Evolutionary conservation across 768 basidiomycete genomes (phyloP).

Genomic region (Daedaleopsis sinensis): DNA sequence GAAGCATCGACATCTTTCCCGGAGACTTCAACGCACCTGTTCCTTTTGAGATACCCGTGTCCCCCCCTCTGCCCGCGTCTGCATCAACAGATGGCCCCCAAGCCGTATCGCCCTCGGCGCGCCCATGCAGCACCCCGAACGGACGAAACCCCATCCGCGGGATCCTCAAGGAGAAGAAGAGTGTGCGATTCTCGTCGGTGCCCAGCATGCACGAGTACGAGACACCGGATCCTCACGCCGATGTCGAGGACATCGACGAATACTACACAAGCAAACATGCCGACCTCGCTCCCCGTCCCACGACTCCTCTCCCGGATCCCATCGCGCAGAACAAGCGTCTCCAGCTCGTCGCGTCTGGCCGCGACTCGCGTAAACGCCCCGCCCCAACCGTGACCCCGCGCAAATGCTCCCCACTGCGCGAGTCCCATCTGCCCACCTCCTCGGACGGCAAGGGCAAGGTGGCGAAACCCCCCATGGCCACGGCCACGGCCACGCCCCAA

Average conservation of each 20-base stretch:
- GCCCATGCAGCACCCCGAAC: conserved; percentile 30
- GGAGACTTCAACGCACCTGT: conserved; percentile 18
- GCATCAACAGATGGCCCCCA: conserved; percentile 5
- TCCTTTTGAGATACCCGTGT: conserved; percentile 25
- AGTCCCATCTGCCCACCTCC: conserved; percentile 5
- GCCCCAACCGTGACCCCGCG: conserved; percentile 4
- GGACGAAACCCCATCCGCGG: conserved; percentile 33
- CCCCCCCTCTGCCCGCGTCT: conserved; percentile 22
- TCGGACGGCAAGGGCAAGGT: not conserved
- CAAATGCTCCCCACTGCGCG: conserved; percentile 15
- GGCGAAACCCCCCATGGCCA: not conserved
- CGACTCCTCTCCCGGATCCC: not conserved
- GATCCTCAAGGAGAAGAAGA: conserved; percentile 44
- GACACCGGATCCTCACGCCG: conserved; percentile 2
- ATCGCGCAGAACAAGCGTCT: not conserved
- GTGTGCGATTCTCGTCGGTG: conserved; percentile 38
- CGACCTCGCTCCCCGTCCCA: not conserved
- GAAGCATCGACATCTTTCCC: not conserved
- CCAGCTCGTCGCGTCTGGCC: not conserved
- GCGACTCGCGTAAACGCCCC: not conserved
- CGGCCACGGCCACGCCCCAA: not conserved
- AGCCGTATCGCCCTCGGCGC: conserved; percentile 18
- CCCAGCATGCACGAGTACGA: conserved; percentile 25
- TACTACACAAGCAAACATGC: not conserved
- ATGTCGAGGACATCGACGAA: not conserved